Evolutionary conservation across 83 land plant species (phyloP).

Genomic region (Thuja plicata): DNA sequence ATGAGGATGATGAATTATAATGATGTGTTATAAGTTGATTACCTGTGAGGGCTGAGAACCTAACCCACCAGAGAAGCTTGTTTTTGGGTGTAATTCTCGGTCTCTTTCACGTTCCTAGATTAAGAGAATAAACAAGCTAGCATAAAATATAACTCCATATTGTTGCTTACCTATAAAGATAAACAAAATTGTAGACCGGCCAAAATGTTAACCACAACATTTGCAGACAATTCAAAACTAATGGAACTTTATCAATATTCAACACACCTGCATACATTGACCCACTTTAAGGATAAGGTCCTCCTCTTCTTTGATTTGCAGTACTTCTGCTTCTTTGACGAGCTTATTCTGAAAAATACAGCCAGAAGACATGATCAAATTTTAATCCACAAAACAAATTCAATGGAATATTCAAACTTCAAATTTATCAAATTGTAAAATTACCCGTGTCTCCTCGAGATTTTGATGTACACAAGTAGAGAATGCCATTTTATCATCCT

Average conservation of each 20-base stretch:
- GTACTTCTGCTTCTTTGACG: conserved; percentile 57
- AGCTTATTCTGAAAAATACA: conserved; percentile 63
- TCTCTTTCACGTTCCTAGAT: conserved; percentile 61
- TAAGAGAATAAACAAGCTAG: conserved; percentile 2
- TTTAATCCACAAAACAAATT: neutral
- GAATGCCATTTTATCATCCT: conserved; percentile 96
- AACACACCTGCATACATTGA: conserved; percentile 81
- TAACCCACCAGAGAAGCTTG: conserved; percentile 21
- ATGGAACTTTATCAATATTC: neutral
- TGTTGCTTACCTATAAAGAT: neutral
- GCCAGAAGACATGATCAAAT: neutral
- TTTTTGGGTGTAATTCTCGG: conserved; percentile 37
- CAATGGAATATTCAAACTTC: neutral
- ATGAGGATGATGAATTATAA: neutral
- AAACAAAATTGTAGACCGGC: neutral
- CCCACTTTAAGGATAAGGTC: conserved; percentile 83
- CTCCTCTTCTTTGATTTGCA: conserved; percentile 71
- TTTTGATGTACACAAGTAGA: conserved; percentile 77
- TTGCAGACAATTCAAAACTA: neutral
- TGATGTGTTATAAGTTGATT: neutral
- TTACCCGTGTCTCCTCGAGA: conserved; percentile 91
- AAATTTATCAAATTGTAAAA: neutral
- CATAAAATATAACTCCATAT: neutral
- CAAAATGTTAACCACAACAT: neutral
- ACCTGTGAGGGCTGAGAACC: conserved; percentile 34